Evolutionary conservation across 2,329 filamentous ascomycete species (phyloP).

Genomic region (Coniella vitis): DNA sequence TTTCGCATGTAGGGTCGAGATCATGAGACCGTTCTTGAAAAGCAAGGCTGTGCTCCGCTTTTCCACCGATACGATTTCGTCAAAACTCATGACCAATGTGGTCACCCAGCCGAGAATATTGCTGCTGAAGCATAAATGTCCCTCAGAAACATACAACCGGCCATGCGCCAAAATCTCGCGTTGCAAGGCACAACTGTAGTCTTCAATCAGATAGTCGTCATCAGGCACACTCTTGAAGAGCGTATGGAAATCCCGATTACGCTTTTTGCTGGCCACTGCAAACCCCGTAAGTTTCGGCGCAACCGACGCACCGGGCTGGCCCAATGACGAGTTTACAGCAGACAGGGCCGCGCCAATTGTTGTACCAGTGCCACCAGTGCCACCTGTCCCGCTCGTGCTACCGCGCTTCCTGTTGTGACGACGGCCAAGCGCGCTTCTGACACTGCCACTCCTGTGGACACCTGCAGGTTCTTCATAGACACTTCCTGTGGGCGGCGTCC

Average conservation of each 20-base stretch:
- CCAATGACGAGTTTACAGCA: constrained; percentile 63
- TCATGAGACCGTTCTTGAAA: constrained; percentile 96
- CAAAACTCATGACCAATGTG: constrained; percentile 94
- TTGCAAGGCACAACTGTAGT: constrained; percentile 95
- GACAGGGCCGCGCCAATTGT: constrained; percentile 68
- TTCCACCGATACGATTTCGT: constrained; percentile 94
- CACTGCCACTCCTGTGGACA: constrained; percentile 58
- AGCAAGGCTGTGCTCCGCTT: constrained; percentile 93
- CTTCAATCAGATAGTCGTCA: constrained; percentile 95
- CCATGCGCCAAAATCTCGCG: constrained; percentile 93
- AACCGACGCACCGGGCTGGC: constrained; percentile 52
- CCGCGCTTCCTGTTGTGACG: constrained; percentile 62
- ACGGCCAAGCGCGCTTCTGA: constrained; percentile 51
- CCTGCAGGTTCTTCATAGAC: constrained; percentile 56
- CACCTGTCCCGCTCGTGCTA: constrained; percentile 51
- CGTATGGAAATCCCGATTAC: constrained; percentile 90
- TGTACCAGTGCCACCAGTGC: constrained; percentile 48
- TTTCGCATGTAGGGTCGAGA: constrained; percentile 89
- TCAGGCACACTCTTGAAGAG: constrained; percentile 95
- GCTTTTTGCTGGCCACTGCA: constrained; percentile 90
- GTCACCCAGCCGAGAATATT: constrained; percentile 99
- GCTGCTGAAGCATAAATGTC: constrained; percentile 96
- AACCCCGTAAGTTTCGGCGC: constrained; percentile 84
- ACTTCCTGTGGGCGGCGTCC: constrained; percentile 59
- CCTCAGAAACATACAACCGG: constrained; percentile 90